Evolutionary conservation across 225 moss, liverwort and hornwort species (phyloP), one percentile per base, ranked within the genome.

Genomic region (Rhytidiadelphus loreus): DNA sequence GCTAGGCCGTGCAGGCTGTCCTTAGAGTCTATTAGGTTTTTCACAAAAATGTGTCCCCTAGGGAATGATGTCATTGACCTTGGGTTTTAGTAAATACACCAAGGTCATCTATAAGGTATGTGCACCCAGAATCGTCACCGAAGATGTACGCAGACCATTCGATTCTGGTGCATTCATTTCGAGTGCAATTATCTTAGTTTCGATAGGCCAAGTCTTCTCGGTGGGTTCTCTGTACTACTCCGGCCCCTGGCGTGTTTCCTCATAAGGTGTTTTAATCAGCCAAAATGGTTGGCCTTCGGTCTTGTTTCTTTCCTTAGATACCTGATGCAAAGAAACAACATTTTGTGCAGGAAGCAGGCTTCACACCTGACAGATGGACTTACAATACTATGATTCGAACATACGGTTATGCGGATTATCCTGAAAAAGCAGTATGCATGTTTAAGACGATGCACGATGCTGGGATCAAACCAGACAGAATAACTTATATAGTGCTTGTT

Each of bases 401-500:
- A 23, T 99, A 99, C 56, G 98, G 98, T 86, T 94, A 96, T 79
- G 97, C 95, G 33, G 97, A 96, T 88, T 84, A 57, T 85, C 96
- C 96, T 82, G 94, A 96, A 9, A 92, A 93, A 91, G 98, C 94
- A 59, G 95, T 99, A 58, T 77, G 84, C 73, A 90, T 77, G 65
- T 96, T 99, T 82, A 97, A 93, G 86, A 88, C 89, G 85, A 99
- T 99, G 97, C 96, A 95, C 88, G 96, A 96, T 82, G 90, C 84
- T 44, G 93, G 94, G 57, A 85, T 99, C 46, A 91, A 95, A 90
- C 98, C 98, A 11, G 96, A 99, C 86, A 93, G 96, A 78, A 92
- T 99, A 37, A 96, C 98, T 14, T 99, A 99, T 76, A 86, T 93
- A 35, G 96, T 95, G 91, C 98, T 99, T 74, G 95, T 99, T 56